Evolutionary conservation across 1,284 basidiomycete species (phyloP).

Genomic region (Moesziomyces sp.): DNA sequence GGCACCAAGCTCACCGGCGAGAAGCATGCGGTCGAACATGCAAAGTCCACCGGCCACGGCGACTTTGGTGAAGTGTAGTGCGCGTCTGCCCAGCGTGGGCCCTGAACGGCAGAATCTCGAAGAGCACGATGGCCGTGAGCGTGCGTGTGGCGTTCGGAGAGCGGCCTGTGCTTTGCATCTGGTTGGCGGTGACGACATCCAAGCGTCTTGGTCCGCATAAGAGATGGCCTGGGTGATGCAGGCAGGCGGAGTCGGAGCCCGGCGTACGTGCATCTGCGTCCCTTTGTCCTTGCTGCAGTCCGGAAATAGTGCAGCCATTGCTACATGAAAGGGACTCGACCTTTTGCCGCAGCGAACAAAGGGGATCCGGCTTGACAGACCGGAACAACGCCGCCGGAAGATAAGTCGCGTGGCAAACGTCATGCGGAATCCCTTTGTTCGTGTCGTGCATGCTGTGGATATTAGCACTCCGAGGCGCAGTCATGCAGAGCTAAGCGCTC

Average conservation of each 20-base stretch:
- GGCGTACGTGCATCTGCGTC: too few species aligned
- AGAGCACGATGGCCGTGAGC: not conserved
- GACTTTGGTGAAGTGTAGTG: constrained; percentile 46
- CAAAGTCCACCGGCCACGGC: constrained; percentile 51
- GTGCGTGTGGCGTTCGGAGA: not conserved
- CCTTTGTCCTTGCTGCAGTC: too few species aligned
- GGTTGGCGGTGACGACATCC: not conserved
- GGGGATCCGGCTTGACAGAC: not conserved
- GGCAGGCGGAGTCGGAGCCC: too few species aligned
- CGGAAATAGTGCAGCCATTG: not conserved
- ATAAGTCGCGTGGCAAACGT: too few species aligned
- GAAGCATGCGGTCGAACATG: constrained; percentile 53
- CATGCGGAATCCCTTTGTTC: too few species aligned
- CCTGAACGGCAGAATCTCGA: too few species aligned
- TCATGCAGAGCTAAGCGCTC: too few species aligned
- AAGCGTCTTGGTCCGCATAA: too few species aligned
- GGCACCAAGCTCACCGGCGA: constrained; percentile 42
- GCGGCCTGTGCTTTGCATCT: not conserved
- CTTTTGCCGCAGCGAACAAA: constrained; percentile 2
- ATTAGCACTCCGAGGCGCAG: too few species aligned
- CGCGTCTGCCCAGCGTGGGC: not conserved
- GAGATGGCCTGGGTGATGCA: too few species aligned
- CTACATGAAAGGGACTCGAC: not conserved
- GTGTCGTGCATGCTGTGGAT: too few species aligned
- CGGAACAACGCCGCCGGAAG: not conserved